Evolutionary conservation across 352 stramenopile species (phyloP).

Genomic region (Phytophthora fragariae): DNA sequence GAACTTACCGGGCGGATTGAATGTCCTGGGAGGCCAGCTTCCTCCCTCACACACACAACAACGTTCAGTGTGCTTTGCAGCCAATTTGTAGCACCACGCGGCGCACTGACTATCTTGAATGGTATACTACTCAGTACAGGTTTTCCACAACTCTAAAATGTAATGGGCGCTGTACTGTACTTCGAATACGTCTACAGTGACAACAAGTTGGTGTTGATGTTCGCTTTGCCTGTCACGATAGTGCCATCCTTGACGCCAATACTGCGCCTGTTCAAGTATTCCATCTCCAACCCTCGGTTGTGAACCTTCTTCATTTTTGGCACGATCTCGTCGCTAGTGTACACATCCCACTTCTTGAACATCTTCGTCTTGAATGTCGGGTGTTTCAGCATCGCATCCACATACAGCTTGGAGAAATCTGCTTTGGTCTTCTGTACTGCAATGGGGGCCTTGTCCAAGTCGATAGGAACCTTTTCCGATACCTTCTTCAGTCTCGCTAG

Average conservation of each 20-base stretch:
- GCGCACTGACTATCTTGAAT: too few species aligned
- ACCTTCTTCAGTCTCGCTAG: not conserved
- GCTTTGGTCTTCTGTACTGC: not conserved
- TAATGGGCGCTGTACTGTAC: too few species aligned
- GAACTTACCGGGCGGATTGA: too few species aligned
- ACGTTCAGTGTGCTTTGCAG: too few species aligned
- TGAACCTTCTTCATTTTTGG: not conserved
- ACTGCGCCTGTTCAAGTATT: not conserved
- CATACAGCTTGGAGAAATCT: not conserved
- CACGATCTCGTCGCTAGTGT: not conserved
- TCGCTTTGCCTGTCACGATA: not conserved
- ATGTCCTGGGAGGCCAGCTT: too few species aligned
- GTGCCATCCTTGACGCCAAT: not conserved
- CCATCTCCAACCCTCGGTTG: not conserved
- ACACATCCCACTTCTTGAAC: conserved; percentile 6
- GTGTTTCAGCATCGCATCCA: not conserved
- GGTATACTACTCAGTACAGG: too few species aligned
- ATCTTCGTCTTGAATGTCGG: not conserved
- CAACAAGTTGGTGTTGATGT: not conserved
- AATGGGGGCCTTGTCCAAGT: not conserved
- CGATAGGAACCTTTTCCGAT: not conserved
- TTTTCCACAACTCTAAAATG: too few species aligned
- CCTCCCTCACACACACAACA: too few species aligned
- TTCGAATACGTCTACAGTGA: too few species aligned
- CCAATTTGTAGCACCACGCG: too few species aligned